Conservation (phyloP, 129 eudicot species). For the Ambrosia artemisiifolia region DNA sequence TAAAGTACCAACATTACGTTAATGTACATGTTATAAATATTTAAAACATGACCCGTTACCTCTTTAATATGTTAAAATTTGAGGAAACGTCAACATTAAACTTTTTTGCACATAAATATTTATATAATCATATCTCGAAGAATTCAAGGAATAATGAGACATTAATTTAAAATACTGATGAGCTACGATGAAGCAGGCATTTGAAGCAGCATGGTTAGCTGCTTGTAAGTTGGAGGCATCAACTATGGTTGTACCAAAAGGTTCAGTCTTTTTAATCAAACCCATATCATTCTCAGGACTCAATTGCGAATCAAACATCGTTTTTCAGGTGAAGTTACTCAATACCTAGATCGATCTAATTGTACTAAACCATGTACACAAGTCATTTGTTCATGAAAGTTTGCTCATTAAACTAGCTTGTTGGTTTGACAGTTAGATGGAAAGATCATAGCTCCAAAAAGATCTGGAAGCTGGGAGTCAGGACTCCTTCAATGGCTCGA, state of each 20-base stretch:
- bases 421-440: slow-evolving; percentile 44
- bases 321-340: slow-evolving; percentile 44
- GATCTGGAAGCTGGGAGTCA: slow-evolving; percentile 42
- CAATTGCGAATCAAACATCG: slow-evolving; percentile 45
- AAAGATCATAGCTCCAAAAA: slow-evolving; percentile 50
- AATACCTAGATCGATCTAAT: not conserved
- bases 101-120: no score
- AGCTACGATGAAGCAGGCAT: slow-evolving; percentile 44
- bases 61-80: no score
- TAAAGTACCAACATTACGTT: no score
- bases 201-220: slow-evolving; percentile 63
- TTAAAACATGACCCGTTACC: no score
- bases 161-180: not conserved
- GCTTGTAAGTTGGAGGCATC: slow-evolving; percentile 66
- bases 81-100: no score
- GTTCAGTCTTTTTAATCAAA: slow-evolving; percentile 49
- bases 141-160: no score
- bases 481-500: slow-evolving; percentile 56
- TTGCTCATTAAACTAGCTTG: not conserved
- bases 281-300: slow-evolving; percentile 57
- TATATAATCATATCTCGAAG: no score
- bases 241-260: slow-evolving; percentile 59
- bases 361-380: not conserved
- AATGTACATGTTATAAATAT: no score
- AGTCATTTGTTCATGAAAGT: not conserved